Conservation (phyloP, 2,329 filamentous ascomycete genomes). For the Cladosporium colombiae region DNA sequence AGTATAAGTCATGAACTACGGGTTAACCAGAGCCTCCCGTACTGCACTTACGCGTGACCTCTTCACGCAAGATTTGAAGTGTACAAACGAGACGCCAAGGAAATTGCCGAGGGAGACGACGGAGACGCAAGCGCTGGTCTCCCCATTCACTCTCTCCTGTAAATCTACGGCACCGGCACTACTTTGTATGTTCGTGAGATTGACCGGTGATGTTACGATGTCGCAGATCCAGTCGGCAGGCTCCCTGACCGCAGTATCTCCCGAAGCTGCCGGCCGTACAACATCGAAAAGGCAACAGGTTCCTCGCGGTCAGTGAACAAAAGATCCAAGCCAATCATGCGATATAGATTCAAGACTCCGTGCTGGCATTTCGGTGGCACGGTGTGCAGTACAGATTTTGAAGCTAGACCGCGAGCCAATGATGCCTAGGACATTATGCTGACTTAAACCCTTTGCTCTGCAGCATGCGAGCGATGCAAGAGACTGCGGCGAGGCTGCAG, state of each 20-base stretch:
- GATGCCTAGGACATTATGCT: no score
- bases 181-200: not conserved
- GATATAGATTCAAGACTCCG: no score
- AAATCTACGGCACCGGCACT: not conserved
- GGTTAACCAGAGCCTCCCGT: not conserved
- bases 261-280: not conserved
- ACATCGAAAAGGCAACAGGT: constrained; percentile 1
- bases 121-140: not conserved
- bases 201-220: not conserved
- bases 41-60: not conserved
- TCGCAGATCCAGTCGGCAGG: not conserved
- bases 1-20: not conserved
- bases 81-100: not conserved
- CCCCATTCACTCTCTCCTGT: not conserved
- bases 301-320: not conserved
- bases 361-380: no score
- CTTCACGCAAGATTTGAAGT: not conserved
- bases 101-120: constrained; percentile 1
- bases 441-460: no score
- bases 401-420: no score
- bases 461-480: constrained; percentile 18
- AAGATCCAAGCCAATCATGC: no score
- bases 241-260: not conserved
- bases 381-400: no score
- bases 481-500: constrained; percentile 17